Base-by-base conservation (phyloP, 495 filamentous ascomycete species). In the Cryomyces minteri region DNA sequence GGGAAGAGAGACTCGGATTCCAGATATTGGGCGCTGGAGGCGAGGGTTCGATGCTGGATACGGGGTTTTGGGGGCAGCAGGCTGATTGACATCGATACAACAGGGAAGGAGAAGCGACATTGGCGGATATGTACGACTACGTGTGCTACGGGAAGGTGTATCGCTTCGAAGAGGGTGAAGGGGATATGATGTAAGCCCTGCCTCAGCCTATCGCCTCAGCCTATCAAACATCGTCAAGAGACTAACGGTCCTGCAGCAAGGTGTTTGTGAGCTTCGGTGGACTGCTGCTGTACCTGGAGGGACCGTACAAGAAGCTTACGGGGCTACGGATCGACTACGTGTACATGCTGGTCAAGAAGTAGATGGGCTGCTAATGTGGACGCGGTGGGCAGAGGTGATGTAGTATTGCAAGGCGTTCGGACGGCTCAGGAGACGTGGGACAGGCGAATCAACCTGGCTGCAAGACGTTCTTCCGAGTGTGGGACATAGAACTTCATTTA, bases 61-160 rank as follows among this genome's bases (percentile, higher is more conserved):
- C 34, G 3, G 34, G 34, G 34, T 1, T 14, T 10, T 9, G 9
- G 34, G 34, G 34, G 34, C 12, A 38, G 12, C 34, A 38, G 34
- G 34, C 34, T 38, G 12, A 38, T 38, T 38, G 3, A 14, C 3
- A 10, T 10, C 12, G 34, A 38, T 38, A 38, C 34, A 38, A 14
- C 9, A 14, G 12, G 34, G 34, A 1, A 1, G 34, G 34, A 38
- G 1, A 38, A 1, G 34, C 3, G 12, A 10, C 34, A 10, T 67
- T 99, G 36, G 87, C 90, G 18, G 87, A 96, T 60, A 77, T 82
- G 62, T 99, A 77, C 49, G 92, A 99, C 54, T 99, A 99, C 61
- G 90, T 96, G 40, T 94, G 87, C 62, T 77, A 94, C 62, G 90
- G 90, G 48, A 96, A 95, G 76, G 80, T 94, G 32, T 99, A 99